A percentile compares a stretch with the other conserved stretches of the same genome.
phyloP scores from a whole-genome alignment of 768 basidiomycete species.

The Naganishia friedmannii region DNA sequence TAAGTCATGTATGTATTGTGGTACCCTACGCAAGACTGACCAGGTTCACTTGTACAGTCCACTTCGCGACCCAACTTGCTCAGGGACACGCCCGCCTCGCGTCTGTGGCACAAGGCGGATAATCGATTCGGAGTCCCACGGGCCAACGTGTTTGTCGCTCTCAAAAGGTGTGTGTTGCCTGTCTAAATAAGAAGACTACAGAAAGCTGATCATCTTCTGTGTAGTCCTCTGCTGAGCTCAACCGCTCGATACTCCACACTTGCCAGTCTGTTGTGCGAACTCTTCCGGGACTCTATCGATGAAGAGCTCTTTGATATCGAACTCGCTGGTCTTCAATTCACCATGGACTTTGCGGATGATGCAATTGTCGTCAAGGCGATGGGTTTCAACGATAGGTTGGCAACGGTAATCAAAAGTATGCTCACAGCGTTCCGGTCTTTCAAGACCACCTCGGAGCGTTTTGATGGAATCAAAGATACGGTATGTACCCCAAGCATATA shows the following conservation, averaged over 20 bases:
- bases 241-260: slow-evolving; percentile 69
- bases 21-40: slow-evolving; percentile 33
- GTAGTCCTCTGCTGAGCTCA: slow-evolving; percentile 52
- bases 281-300: slow-evolving; percentile 81
- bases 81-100: slow-evolving; percentile 65
- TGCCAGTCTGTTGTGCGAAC: slow-evolving; percentile 77
- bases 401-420: slow-evolving; percentile 68
- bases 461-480: slow-evolving; percentile 79
- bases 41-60: slow-evolving; percentile 49
- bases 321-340: slow-evolving; percentile 80
- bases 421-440: slow-evolving; percentile 66
- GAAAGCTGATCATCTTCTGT: background rate
- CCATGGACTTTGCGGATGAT: slow-evolving; percentile 61
- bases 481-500: slow-evolving; percentile 53
- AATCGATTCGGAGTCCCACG: slow-evolving; percentile 94
- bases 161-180: slow-evolving; percentile 38
- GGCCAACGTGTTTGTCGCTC: slow-evolving; percentile 66
- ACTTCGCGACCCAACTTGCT: slow-evolving; percentile 63
- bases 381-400: slow-evolving; percentile 88
- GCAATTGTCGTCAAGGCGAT: slow-evolving; percentile 67
- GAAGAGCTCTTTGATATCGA: slow-evolving; percentile 92
- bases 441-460: slow-evolving; percentile 64
- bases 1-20: slow-evolving; percentile 45
- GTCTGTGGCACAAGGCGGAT: slow-evolving; percentile 95
- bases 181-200: background rate